Percentiles rank a stretch among this genome's conserved stretches.
phyloP scores from a whole-genome alignment of 2,329 filamentous ascomycete genomes.

The Curvularia sp. region DNA sequence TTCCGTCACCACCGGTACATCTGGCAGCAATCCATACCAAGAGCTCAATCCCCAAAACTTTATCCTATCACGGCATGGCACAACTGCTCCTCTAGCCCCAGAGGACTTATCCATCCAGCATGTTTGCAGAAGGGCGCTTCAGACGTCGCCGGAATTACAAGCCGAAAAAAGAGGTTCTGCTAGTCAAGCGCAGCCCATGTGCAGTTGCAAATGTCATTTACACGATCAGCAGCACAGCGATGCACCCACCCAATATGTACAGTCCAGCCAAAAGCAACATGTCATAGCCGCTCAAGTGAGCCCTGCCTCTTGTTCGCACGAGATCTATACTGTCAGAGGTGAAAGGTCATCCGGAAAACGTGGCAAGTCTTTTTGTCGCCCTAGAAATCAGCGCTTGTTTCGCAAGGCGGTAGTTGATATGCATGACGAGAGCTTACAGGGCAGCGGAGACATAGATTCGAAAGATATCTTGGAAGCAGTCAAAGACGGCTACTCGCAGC shows the following conservation, averaged over 20 bases:
- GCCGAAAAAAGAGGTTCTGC: too few species aligned
- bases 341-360: neutral
- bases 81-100: conserved; percentile 1
- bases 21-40: neutral
- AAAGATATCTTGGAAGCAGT: conserved; percentile 9
- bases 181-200: neutral
- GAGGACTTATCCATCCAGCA: neutral
- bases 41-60: conserved; percentile 8
- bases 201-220: neutral
- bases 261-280: neutral
- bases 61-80: neutral
- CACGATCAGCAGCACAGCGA: neutral
- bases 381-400: neutral
- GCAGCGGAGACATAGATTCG: neutral
- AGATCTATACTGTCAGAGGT: neutral
- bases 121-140: neutral
- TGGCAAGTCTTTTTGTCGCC: neutral
- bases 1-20: neutral
- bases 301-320: neutral
- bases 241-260: neutral
- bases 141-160: neutral
- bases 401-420: neutral
- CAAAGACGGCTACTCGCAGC: conserved; percentile 4
- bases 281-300: neutral
- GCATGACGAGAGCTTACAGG: neutral